Evolutionary conservation across 2,329 filamentous ascomycete genomes (phyloP).

Genomic region (Neofusicoccum parvum): DNA sequence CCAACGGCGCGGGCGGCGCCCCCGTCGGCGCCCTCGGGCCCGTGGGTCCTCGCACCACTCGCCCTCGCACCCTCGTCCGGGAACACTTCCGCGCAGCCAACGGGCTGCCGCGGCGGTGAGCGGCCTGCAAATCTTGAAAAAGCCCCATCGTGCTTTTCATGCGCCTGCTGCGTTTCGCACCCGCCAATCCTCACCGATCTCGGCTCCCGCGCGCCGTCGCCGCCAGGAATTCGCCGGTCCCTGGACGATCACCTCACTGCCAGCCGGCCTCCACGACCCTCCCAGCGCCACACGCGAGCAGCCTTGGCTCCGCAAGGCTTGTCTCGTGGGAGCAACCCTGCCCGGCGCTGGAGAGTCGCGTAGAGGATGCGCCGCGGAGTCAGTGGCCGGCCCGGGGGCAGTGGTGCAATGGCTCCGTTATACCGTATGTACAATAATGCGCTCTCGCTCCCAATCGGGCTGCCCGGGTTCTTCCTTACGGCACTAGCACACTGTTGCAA

Average conservation of each 20-base stretch:
- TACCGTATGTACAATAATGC: not conserved
- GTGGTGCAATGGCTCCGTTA: not conserved
- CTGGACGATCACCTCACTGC: not conserved
- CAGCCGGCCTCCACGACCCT: not conserved
- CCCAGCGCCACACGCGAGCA: too few relatives aligned
- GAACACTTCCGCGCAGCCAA: not conserved
- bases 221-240: too few relatives aligned
- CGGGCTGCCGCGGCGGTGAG: not conserved
- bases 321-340: not conserved
- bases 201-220: not conserved
- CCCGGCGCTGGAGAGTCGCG: too few relatives aligned
- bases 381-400: not conserved
- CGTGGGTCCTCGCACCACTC: not conserved
- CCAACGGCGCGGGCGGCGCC: not conserved
- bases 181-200: not conserved
- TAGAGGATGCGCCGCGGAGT: not conserved
- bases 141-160: not conserved
- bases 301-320: too few relatives aligned
- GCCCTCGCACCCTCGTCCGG: not conserved
- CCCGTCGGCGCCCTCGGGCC: not conserved
- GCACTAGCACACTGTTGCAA: not conserved
- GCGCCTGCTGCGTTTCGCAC: not conserved
- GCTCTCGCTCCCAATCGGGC: not conserved
- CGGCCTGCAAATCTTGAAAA: not conserved
- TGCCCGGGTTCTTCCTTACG: not conserved